Evolutionary conservation across 139 green algal genomes (phyloP).

Genomic region (Monoraphidium neglectum): DNA sequence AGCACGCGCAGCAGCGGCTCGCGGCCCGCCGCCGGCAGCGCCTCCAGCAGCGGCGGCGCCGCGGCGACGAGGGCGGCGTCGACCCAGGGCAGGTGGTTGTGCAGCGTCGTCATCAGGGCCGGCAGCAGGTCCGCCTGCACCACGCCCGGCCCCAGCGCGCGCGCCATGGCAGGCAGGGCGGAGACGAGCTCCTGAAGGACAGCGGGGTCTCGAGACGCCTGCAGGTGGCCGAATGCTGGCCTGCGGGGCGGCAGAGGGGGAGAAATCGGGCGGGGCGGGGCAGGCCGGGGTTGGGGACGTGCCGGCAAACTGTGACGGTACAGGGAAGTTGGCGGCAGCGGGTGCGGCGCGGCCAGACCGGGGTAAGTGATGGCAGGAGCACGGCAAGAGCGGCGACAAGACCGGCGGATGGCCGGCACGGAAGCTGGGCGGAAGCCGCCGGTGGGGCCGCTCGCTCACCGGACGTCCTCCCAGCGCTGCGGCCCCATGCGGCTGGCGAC

Average conservation of each 20-base stretch:
- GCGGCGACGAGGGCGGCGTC: slow-evolving; percentile 23
- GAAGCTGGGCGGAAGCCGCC: no score
- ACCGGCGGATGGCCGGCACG: no score
- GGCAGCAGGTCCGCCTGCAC: slow-evolving; percentile 31
- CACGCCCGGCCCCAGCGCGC: slow-evolving; percentile 7
- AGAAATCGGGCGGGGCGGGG: no score
- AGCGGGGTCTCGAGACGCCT: slow-evolving; percentile 27
- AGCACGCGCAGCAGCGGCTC: slow-evolving; percentile 25
- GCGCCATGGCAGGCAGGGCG: slow-evolving; percentile 32
- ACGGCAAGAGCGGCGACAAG: no score
- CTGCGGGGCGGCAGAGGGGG: neutral
- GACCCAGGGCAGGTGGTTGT: slow-evolving; percentile 30
- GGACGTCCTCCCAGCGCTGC: slow-evolving; percentile 36
- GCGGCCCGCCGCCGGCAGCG: slow-evolving; percentile 30
- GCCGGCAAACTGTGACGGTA: no score
- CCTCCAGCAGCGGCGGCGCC: slow-evolving; percentile 36
- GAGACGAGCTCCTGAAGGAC: slow-evolving; percentile 27
- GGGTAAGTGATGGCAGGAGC: no score
- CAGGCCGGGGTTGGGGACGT: no score
- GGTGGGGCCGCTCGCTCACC: slow-evolving; percentile 1
- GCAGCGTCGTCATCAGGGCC: slow-evolving; percentile 25
- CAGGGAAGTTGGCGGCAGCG: no score
- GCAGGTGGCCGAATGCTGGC: slow-evolving; percentile 20
- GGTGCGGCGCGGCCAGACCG: no score
- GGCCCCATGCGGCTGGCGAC: slow-evolving; percentile 35